Conservation (phyloP, 129 eudicot species). For the carrot (Daucus carota) region DH1_v3.0 NC_030384.2:36812501-36813000, state of each 20-base stretch:
- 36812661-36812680: slow-evolving; percentile 87
- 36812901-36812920: background rate
- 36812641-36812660: slow-evolving; percentile 56
- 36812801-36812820: background rate
- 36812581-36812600: slow-evolving; percentile 28
- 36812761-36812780: background rate
- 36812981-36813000: background rate
- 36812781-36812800: background rate
- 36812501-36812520: slow-evolving; percentile 24
- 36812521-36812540: slow-evolving; percentile 11
- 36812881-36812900: background rate
- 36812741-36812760: slow-evolving; percentile 3
- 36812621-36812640: slow-evolving; percentile 64
- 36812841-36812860: background rate
- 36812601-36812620: slow-evolving; percentile 32
- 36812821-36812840: background rate
- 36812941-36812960: background rate
- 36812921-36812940: background rate
- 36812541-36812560: slow-evolving; percentile 37
- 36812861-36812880: background rate
- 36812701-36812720: slow-evolving; percentile 86
- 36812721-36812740: background rate
- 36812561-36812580: slow-evolving; percentile 55
- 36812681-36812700: slow-evolving; percentile 66
- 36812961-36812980: background rate